Evolutionary conservation across 805 yeast genomes (phyloP).

Genomic region (Blastobotrys peoriensis): DNA sequence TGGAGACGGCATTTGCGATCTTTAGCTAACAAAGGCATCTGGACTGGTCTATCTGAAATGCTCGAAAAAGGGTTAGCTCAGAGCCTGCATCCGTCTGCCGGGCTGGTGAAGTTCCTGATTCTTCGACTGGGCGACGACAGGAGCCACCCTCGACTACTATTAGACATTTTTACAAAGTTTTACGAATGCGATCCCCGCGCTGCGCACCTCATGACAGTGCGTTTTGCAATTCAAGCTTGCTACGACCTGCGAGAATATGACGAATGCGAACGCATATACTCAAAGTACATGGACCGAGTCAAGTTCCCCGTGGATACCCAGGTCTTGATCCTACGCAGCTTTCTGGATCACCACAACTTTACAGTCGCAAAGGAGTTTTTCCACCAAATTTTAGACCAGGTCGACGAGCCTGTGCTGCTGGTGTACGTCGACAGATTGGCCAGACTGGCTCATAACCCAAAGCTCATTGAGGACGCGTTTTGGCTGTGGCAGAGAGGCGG

Average conservation of each 20-base stretch:
- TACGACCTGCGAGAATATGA: slow-evolving; percentile 6
- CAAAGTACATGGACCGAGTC: slow-evolving; percentile 9
- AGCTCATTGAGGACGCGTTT: slow-evolving; percentile 11
- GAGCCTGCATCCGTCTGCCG: too few relatives aligned
- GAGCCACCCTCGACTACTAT: too few relatives aligned
- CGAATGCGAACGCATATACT: slow-evolving; percentile 14
- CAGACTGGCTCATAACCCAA: slow-evolving; percentile 11
- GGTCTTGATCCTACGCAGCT: slow-evolving; percentile 12
- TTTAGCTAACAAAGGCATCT: too few relatives aligned
- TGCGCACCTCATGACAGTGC: slow-evolving; percentile 9
- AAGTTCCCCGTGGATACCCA: slow-evolving; percentile 7
- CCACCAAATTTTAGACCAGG: slow-evolving; percentile 11
- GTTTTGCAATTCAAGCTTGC: slow-evolving; percentile 14
- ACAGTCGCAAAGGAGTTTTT: slow-evolving; percentile 16
- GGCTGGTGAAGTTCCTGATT: too few relatives aligned
- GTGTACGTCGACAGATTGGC: slow-evolving; percentile 10
- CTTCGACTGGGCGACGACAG: too few relatives aligned
- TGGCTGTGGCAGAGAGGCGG: slow-evolving; percentile 11
- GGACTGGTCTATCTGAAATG: too few relatives aligned
- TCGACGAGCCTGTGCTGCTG: slow-evolving; percentile 8
- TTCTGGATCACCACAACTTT: slow-evolving; percentile 14
- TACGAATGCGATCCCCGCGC: slow-evolving; percentile 1
- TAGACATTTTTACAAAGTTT: slow-evolving; percentile 10
- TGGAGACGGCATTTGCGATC: too few relatives aligned
- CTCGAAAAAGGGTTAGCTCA: too few relatives aligned